Evolutionary conservation across 2,329 filamentous ascomycete genomes (phyloP).

Genomic region (Exophiala oligosperma): DNA sequence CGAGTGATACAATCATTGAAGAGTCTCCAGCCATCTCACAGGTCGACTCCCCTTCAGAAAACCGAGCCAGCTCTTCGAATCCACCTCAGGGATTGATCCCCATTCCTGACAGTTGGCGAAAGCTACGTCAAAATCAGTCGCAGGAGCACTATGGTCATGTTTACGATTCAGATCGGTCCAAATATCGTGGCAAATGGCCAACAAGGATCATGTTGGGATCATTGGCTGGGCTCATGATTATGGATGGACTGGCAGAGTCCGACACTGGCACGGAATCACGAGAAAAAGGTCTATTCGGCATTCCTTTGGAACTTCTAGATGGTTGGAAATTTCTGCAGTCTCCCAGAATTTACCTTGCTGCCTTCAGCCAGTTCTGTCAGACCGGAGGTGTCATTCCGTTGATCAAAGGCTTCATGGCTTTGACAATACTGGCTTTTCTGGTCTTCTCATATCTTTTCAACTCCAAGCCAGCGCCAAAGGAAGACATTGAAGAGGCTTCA

Average conservation of each 20-base stretch:
- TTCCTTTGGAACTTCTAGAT: conserved; percentile 61
- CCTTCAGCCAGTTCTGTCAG: conserved; percentile 28
- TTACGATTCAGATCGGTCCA: conserved; percentile 43
- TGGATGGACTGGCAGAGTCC: conserved; percentile 73
- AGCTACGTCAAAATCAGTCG: conserved; percentile 39
- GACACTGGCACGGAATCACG: conserved; percentile 65
- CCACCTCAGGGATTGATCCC: conserved; percentile 46
- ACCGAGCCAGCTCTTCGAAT: conserved; percentile 31
- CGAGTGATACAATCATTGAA: conserved; percentile 29
- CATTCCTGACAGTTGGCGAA: conserved; percentile 45
- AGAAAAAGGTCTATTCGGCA: conserved; percentile 65
- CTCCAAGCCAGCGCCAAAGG: conserved; percentile 54
- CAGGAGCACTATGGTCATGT: conserved; percentile 31
- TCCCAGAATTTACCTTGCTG: conserved; percentile 27
- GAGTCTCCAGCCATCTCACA: conserved; percentile 5
- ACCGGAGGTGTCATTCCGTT: conserved; percentile 29
- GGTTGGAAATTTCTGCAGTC: conserved; percentile 41
- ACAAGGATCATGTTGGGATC: conserved; percentile 90
- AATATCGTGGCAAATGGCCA: conserved; percentile 52
- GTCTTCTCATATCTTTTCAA: conserved; percentile 58
- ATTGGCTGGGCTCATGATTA: conserved; percentile 85
- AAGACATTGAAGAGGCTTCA: conserved; percentile 40
- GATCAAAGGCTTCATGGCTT: conserved; percentile 32
- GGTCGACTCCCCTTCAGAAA: conserved; percentile 46
- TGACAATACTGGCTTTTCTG: conserved; percentile 49